A percentile compares a stretch with the other conserved stretches of the same genome.
Evolutionary conservation across 257 asterid species (phyloP).

Genomic region (Gentiana dahurica): DNA sequence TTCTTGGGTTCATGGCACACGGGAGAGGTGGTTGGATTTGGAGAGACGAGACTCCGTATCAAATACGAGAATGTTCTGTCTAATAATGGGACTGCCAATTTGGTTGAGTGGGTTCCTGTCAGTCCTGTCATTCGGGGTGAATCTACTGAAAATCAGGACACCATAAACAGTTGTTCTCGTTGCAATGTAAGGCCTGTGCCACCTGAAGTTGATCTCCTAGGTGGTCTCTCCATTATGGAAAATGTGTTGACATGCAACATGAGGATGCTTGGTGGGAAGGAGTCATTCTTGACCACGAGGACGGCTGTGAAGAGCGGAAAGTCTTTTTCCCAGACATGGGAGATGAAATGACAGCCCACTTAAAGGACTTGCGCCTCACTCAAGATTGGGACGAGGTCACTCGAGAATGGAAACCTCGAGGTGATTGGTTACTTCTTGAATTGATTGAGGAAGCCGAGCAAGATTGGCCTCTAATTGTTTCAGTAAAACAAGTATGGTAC

Average conservation of each 20-base stretch:
- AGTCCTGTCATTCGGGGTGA: constrained; percentile 46
- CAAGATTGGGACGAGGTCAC: constrained; percentile 79
- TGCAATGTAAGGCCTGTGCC: constrained; percentile 70
- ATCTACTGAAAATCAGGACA: constrained; percentile 3
- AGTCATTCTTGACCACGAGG: constrained; percentile 58
- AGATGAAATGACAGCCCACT: constrained; percentile 45
- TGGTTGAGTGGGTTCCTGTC: constrained; percentile 39
- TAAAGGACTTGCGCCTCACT: constrained; percentile 38
- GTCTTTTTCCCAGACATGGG: constrained; percentile 89
- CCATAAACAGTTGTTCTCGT: constrained; percentile 12
- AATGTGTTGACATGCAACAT: constrained; percentile 47
- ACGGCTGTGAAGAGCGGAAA: constrained; percentile 36
- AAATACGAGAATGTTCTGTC: constrained; percentile 40
- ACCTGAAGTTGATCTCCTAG: constrained; percentile 17
- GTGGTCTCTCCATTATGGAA: constrained; percentile 45
- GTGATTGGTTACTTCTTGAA: constrained; percentile 63
- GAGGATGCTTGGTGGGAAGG: constrained; percentile 98
- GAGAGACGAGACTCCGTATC: constrained; percentile 29
- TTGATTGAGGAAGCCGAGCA: constrained; percentile 45
- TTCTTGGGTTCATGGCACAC: constrained; percentile 32
- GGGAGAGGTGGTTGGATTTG: constrained; percentile 20
- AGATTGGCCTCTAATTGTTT: constrained; percentile 42
- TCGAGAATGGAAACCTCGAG: constrained; percentile 57
- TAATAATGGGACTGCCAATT: constrained; percentile 31
- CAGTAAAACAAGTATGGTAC: constrained; percentile 87